A percentile compares a stretch with the other conserved stretches of the same genome.
Conservation (phyloP, 441 rosid species). For the Oxalis stricta region DNA sequence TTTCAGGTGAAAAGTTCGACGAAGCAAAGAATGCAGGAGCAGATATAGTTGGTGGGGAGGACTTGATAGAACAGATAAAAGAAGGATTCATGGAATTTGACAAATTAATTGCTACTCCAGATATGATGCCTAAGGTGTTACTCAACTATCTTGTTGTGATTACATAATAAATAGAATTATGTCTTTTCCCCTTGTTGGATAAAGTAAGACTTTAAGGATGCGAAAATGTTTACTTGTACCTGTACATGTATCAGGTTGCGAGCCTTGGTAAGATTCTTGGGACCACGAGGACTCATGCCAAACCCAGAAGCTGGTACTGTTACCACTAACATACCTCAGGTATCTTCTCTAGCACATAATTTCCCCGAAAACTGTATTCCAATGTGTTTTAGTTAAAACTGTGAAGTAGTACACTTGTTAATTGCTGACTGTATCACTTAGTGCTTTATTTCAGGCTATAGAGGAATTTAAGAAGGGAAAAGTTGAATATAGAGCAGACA, state of each 20-base stretch:
- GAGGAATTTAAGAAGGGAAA: slow-evolving; percentile 93
- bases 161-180: too few relatives aligned
- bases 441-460: slow-evolving; percentile 73
- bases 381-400: too few relatives aligned
- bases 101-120: slow-evolving; percentile 94
- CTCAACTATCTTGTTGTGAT: neutral
- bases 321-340: slow-evolving; percentile 81
- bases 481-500: slow-evolving; percentile 89
- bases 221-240: slow-evolving; percentile 1
- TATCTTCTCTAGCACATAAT: too few relatives aligned
- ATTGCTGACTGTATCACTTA: neutral
- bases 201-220: too few relatives aligned
- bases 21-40: slow-evolving; percentile 99
- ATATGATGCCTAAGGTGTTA: slow-evolving; percentile 97
- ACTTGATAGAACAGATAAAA: slow-evolving; percentile 80
- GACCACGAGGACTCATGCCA: slow-evolving; percentile 99
- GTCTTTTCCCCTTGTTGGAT: too few relatives aligned
- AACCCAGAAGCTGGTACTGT: slow-evolving; percentile 98
- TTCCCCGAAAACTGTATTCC: too few relatives aligned
- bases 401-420: too few relatives aligned
- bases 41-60: slow-evolving; percentile 94
- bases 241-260: slow-evolving; percentile 57
- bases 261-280: slow-evolving; percentile 90
- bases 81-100: slow-evolving; percentile 97
- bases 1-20: slow-evolving; percentile 85